Base-by-base conservation (phyloP, 306 rosid species). In the Cucurbita argyrosperma region DNA sequence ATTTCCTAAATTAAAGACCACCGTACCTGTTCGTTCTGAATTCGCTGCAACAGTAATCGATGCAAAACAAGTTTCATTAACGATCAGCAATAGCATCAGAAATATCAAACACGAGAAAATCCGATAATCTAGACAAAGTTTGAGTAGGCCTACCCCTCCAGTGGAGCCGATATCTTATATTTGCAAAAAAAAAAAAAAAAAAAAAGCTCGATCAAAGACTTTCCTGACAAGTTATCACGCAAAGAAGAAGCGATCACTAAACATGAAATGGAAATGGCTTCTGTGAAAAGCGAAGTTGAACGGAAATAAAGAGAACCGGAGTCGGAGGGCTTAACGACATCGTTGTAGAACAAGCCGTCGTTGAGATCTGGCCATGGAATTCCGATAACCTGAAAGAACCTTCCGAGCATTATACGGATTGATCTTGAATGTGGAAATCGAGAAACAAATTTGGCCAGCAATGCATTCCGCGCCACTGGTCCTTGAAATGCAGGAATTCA, bases 341-440 rank as follows among this genome's bases (percentile, higher is more conserved):
- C 95, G 88, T 77, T 39, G 81, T 93, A 93, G 74, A 70, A 55
- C 77, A 94, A 84, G 30, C 98, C 97, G 59, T 89, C 90, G 72
- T 94, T 94, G 80, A 89, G 90, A 38, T 88, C 86, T 18, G 96
- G 92, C 98, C 97, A 94, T 1, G 92, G 82, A 70, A 78, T 11
- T 74, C 90, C 90, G 75, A 86, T 79, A 5, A 78, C 58, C 54
- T 19, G 74, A 65, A 57, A 6, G 58, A 30, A 74, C 21, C 37
- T 15, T n/a, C 57, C 38, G 5, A 21, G 69, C 52, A 69, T 30
- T 8, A n/a, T 50, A 15, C 15, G 59, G 57, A 69, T 49, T 69
- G 46, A 47, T 19, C 39, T 49, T 47, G 21, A 26, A 43, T 19
- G 51, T 7, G 43, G 26, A 46, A 46, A 67, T 47, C 7, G 43